These are phyloP conservation scores for Ambrosia trifida DNA, from an alignment of 129 eudicot genomes.

Conservation along the genomic window DNA sequence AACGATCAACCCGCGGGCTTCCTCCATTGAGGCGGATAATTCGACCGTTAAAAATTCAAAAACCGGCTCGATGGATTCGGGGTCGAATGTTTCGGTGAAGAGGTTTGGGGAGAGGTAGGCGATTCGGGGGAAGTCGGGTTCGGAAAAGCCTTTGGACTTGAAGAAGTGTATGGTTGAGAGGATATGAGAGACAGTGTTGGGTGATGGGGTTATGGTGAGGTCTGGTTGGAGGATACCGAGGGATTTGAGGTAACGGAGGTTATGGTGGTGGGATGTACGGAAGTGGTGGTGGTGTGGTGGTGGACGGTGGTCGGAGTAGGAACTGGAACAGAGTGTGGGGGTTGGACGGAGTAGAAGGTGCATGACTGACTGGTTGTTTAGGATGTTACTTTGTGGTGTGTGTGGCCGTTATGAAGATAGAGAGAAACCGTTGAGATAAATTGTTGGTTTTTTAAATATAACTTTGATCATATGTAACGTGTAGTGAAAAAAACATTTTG, in stretches of 20 bases:
- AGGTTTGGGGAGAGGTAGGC: slow-evolving; percentile 40
- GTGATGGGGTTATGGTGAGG: slow-evolving; percentile 37
- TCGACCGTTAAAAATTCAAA: slow-evolving; percentile 44
- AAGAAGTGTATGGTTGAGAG: slow-evolving; percentile 48
- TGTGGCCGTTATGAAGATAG: slow-evolving; percentile 6
- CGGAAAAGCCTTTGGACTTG: slow-evolving; percentile 58
- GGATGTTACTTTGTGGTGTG: neutral
- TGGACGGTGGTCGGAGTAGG: slow-evolving; percentile 8
- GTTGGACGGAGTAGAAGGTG: slow-evolving; percentile 17
- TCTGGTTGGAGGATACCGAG: slow-evolving; percentile 43
- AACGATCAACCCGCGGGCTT: slow-evolving; percentile 39
- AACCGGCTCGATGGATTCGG: slow-evolving; percentile 37
- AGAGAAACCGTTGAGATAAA: neutral
- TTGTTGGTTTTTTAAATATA: neutral
- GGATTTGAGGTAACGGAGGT: slow-evolving; percentile 54
- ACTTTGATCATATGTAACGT: too few relatives aligned
- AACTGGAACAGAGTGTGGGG: slow-evolving; percentile 22
- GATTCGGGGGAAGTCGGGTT: slow-evolving; percentile 45
- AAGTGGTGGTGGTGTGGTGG: slow-evolving; percentile 41
- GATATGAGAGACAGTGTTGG: slow-evolving; percentile 42
- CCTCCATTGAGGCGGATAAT: slow-evolving; percentile 45
- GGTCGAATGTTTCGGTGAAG: slow-evolving; percentile 39
- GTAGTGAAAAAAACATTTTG: too few relatives aligned
- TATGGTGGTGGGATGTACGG: slow-evolving; percentile 43
- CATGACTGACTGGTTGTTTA: neutral